Evolutionary conservation across 208 protist species (phyloP).

Genomic region (Angomonas ambiguus): DNA sequence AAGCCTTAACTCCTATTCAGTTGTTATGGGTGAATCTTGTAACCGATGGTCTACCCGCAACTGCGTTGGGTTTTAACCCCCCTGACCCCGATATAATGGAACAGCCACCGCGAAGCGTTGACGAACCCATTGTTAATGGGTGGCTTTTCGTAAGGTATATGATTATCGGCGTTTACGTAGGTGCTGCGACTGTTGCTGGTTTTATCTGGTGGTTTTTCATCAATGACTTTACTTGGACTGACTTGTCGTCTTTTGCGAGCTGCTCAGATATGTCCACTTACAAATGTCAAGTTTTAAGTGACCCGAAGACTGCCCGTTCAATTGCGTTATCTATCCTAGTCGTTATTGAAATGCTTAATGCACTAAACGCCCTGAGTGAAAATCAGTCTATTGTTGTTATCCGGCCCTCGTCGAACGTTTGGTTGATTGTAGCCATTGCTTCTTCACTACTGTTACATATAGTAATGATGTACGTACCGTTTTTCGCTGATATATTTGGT

Average conservation of each 20-base stretch:
- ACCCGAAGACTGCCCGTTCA: conserved; percentile 71
- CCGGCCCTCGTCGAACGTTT: conserved; percentile 70
- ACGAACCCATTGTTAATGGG: conserved; percentile 86
- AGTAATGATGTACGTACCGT: conserved; percentile 90
- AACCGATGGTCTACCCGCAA: conserved; percentile 98
- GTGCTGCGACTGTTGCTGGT: conserved; percentile 71
- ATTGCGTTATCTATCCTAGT: conserved; percentile 93
- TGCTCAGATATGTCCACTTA: conserved; percentile 48
- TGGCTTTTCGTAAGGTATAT: conserved; percentile 85
- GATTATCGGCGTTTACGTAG: conserved; percentile 78
- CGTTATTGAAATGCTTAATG: conserved; percentile 95
- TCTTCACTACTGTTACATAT: conserved; percentile 87
- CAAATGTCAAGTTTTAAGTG: conserved; percentile 47
- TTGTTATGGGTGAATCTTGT: conserved; percentile 99
- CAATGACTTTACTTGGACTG: conserved; percentile 66
- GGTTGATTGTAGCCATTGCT: conserved; percentile 77
- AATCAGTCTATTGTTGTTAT: conserved; percentile 79
- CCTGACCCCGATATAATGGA: conserved; percentile 89
- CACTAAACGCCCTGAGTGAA: conserved; percentile 93
- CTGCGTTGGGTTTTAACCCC: conserved; percentile 93
- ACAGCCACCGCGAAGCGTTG: conserved; percentile 72
- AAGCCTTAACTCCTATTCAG: conserved; percentile 94
- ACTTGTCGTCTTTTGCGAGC: conserved; percentile 50
- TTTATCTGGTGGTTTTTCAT: conserved; percentile 85
- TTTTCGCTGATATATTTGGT: conserved; percentile 80